Conservation (phyloP, 805 yeast genomes). For the Metschnikowia borealis region DNA sequence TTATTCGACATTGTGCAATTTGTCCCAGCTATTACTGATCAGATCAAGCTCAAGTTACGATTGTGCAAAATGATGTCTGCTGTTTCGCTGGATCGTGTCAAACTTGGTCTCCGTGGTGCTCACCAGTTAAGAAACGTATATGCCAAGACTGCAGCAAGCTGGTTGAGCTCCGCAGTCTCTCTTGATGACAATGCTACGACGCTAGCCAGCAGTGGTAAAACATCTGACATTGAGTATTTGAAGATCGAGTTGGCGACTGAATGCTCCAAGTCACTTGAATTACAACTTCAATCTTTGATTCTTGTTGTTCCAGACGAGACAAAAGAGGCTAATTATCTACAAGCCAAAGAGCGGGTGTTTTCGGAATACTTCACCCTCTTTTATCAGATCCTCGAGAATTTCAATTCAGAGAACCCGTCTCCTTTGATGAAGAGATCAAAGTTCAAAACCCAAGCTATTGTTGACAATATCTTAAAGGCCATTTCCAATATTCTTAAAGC, state of each 20-base stretch:
- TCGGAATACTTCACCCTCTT: constrained; percentile 64
- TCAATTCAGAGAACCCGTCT: constrained; percentile 24
- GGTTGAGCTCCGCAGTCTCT: constrained; percentile 53
- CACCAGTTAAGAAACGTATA: constrained; percentile 44
- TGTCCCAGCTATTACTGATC: constrained; percentile 26
- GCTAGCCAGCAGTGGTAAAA: background rate
- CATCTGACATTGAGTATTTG: constrained; percentile 42
- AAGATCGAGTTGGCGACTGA: constrained; percentile 62
- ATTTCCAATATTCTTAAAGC: constrained; percentile 66
- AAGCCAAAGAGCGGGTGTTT: constrained; percentile 58
- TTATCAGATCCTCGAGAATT: constrained; percentile 50
- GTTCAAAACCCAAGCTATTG: constrained; percentile 54
- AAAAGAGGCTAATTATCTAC: constrained; percentile 48
- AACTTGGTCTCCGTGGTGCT: constrained; percentile 42
- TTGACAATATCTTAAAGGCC: constrained; percentile 61
- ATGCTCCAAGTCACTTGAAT: constrained; percentile 54
- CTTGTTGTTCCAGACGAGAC: constrained; percentile 57
- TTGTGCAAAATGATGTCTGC: constrained; percentile 37
- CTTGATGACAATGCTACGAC: constrained; percentile 20
- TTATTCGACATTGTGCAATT: constrained; percentile 26
- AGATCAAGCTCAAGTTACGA: constrained; percentile 40
- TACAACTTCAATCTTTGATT: constrained; percentile 52
- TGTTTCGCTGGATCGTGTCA: constrained; percentile 30
- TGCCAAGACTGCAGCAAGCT: constrained; percentile 44
- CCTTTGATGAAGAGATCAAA: constrained; percentile 25